Conservation (phyloP, 164 flowering plant genomes). For the Berberis vulgaris region DNA sequence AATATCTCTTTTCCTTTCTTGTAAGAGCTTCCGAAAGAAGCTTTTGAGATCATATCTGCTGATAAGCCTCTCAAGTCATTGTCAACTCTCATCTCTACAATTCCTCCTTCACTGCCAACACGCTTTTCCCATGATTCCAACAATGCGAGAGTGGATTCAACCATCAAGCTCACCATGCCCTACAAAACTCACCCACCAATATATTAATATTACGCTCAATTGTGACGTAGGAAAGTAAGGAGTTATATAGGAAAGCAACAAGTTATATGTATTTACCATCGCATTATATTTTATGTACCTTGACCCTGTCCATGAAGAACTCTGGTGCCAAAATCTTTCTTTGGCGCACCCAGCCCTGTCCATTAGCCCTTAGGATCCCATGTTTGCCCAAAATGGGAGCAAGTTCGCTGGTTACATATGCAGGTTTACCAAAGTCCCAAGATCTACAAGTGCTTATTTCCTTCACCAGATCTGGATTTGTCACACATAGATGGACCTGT, state of each 20-base stretch:
- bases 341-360: constrained; percentile 35
- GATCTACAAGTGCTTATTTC: constrained; percentile 26
- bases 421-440: constrained; percentile 34
- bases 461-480: constrained; percentile 25
- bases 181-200: background rate
- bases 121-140: constrained; percentile 30
- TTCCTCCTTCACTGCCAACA: constrained; percentile 24
- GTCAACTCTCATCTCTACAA: constrained; percentile 10
- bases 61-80: constrained; percentile 10
- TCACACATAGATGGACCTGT: constrained; percentile 18
- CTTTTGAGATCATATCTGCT: constrained; percentile 11
- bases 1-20: constrained; percentile 10
- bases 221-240: no score
- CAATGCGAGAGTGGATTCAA: background rate
- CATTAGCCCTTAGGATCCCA: constrained; percentile 38
- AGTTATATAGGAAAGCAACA: no score
- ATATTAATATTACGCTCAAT: no score
- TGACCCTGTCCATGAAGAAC: constrained; percentile 23
- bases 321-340: constrained; percentile 10
- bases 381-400: constrained; percentile 29
- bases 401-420: constrained; percentile 14
- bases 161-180: background rate
- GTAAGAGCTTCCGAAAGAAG: constrained; percentile 13
- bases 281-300: background rate
- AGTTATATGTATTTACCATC: no score